Base-by-base conservation (phyloP, 75 land plant genomes). In the Sequoia sempervirens region DNA sequence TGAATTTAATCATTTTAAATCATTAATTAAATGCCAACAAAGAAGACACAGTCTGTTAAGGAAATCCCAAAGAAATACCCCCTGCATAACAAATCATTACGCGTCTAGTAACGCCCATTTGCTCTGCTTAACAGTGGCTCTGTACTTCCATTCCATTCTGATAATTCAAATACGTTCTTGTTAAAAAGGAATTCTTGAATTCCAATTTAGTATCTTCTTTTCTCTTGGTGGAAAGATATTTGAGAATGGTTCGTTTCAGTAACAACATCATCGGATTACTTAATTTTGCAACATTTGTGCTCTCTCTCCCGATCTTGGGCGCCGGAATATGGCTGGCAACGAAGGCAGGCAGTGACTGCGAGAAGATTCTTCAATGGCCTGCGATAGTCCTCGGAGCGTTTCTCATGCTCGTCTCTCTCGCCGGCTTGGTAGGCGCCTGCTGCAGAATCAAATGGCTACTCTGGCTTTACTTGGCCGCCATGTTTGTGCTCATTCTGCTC, bases 161-260 rank as follows among this genome's bases (percentile, higher is more conserved):
- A 50, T 1, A 12, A 50, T 50, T 11, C 53, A 50, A 12, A 13
- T 50, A 13, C 53, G 12, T 50, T 2, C 40, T 87, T 1, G 88
- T 92, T 88, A 94, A 92, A 84, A 86, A 64, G 73, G 69, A 92
- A 6, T 54, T 90, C 10, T 91, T 88, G 14, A 81, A 91, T 84
- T 83, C 93, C 17, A 92, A 92, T 90, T n/a, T 47, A 9, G 12
- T 8, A 9, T 47, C 10, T 47, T 47, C 10, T 9, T 8, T 92
- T 58, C 1, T 91, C 32, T 89, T 90, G 14, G 79, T 92, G 45
- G 68, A 91, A 50, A 50, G 53, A 50, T 12, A 50, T 50, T 13
- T 50, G 3, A 50, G 53, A 12, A 85, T 85, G 70, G 86, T 53
- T 34, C 79, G 87, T 4, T 34, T 70, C 36, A 88, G 89, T 80